Percentiles rank a stretch among this genome's conserved stretches.
Conservation (phyloP, 305 asterid genomes). For the Solanum hybrid region DNA sequence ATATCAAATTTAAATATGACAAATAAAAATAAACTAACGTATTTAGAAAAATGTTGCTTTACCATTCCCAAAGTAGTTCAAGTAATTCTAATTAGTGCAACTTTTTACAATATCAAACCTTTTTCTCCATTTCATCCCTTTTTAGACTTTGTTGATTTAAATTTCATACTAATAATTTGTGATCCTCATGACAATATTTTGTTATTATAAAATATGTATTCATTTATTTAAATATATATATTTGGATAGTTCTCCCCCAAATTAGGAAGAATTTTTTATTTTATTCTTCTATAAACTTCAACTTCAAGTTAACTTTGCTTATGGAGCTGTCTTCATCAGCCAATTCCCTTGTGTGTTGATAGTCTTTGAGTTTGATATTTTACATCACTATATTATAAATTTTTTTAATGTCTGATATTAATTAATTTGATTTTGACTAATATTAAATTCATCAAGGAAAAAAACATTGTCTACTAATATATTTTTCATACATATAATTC, state of each 20-base stretch:
- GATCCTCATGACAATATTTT: not conserved
- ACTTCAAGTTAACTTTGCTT: not conserved
- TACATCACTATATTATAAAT: not conserved
- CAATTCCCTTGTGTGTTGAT: not conserved
- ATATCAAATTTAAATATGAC: too few species aligned
- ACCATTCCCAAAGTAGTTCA: not conserved
- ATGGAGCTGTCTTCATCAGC: not conserved
- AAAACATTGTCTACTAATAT: not conserved
- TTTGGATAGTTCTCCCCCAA: not conserved
- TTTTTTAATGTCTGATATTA: not conserved
- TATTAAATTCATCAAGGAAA: not conserved
- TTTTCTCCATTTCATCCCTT: not conserved
- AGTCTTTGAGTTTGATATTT: not conserved
- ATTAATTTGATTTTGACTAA: not conserved
- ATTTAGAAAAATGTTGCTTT: not conserved
- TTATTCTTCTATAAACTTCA: not conserved
- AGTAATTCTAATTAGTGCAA: not conserved
- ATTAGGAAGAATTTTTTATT: not conserved
- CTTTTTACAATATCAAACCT: not conserved
- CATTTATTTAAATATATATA: not conserved
- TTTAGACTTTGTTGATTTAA: not conserved
- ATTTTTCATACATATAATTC: not conserved
- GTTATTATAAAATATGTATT: not conserved
- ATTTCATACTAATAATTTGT: not conserved
- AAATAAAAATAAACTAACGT: too few species aligned